phyloP scores from a whole-genome alignment of 1,284 basidiomycete genomes.

The Tilletia walkeri region DNA sequence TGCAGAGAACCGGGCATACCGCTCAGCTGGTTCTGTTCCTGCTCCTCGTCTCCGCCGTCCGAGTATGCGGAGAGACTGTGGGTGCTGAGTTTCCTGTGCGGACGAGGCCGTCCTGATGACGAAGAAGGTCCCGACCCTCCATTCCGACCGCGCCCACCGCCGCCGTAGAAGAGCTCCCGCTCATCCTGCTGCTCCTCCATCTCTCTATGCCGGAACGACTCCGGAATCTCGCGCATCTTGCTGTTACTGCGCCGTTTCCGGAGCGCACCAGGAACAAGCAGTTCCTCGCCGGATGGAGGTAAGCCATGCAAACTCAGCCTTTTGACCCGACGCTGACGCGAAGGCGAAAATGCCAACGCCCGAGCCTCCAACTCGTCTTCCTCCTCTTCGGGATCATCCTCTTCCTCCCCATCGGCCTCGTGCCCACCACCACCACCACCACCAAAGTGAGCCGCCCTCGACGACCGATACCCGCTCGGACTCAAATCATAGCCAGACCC shows the following conservation, averaged over 20 bases:
- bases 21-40: slow-evolving; percentile 29
- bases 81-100: not conserved
- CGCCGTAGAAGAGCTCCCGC: slow-evolving; percentile 19
- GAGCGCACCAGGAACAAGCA: slow-evolving; percentile 26
- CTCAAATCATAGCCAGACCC: slow-evolving; percentile 20
- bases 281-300: slow-evolving; percentile 20
- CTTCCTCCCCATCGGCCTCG: slow-evolving; percentile 21
- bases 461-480: slow-evolving; percentile 4
- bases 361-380: slow-evolving; percentile 31
- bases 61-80: not conserved
- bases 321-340: slow-evolving; percentile 12
- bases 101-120: not conserved
- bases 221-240: not conserved
- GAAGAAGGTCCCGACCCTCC: no score
- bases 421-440: slow-evolving; percentile 22
- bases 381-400: slow-evolving; percentile 24
- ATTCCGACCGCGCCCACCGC: not conserved
- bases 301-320: not conserved
- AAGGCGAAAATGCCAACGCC: slow-evolving; percentile 23
- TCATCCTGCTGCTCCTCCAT: not conserved
- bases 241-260: slow-evolving; percentile 4
- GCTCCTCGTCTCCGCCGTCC: slow-evolving; percentile 25
- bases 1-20: slow-evolving; percentile 22
- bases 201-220: no score
- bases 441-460: not conserved